These are phyloP conservation scores for Cadophora gregata DNA, from an alignment of 2,329 filamentous ascomycete genomes.

Conservation along the genomic window DNA sequence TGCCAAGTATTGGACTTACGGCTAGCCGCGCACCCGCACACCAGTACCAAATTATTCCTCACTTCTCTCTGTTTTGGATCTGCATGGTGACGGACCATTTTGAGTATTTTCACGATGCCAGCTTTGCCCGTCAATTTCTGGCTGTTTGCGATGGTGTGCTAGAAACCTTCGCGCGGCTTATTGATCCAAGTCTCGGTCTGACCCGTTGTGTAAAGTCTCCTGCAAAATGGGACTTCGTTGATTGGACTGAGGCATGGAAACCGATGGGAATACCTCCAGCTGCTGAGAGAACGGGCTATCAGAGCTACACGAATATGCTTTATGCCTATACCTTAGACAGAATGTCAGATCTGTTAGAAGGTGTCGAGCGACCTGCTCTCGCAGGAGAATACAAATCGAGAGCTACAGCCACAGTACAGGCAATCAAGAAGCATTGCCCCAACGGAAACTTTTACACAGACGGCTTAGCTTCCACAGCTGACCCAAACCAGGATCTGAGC, in stretches of 20 bases:
- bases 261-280: conserved; percentile 19
- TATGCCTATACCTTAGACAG: conserved; percentile 47
- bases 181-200: background rate
- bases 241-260: conserved; percentile 20
- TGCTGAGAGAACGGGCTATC: conserved; percentile 14
- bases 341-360: too few relatives aligned
- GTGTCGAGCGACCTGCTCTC: too few relatives aligned
- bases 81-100: conserved; percentile 18
- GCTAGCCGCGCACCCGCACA: conserved; percentile 18
- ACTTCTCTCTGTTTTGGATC: conserved; percentile 26
- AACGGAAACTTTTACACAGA: conserved; percentile 35
- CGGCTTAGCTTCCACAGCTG: conserved; percentile 37
- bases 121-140: too few relatives aligned
- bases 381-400: conserved; percentile 43
- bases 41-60: conserved; percentile 19
- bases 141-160: too few relatives aligned
- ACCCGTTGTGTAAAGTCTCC: background rate
- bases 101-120: background rate
- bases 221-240: conserved; percentile 19
- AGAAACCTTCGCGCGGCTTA: background rate
- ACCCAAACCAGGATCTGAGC: background rate
- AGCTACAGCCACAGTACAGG: conserved; percentile 34
- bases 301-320: conserved; percentile 47
- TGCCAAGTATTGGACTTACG: conserved; percentile 15
- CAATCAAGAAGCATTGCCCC: conserved; percentile 40